Conservation (phyloP, 2,329 filamentous ascomycete genomes). For the Rhynchosporium agropyri region DNA sequence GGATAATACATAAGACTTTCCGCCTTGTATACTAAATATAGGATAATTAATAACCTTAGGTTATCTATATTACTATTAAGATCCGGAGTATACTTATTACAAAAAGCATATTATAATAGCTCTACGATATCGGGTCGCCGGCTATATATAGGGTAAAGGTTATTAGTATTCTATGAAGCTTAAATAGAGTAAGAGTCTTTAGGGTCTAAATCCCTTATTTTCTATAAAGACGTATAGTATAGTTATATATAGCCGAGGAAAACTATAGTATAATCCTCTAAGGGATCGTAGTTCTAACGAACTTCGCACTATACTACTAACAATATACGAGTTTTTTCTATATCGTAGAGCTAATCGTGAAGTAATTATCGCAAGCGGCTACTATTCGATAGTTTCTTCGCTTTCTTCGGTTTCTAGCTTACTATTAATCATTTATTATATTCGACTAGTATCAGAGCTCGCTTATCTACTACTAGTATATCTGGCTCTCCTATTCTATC, state of each 20-base stretch:
- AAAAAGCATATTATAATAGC: slow-evolving; percentile 28
- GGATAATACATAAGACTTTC: slow-evolving; percentile 25
- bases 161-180: slow-evolving; percentile 29
- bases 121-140: slow-evolving; percentile 25
- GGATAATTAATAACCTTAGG: slow-evolving; percentile 29
- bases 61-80: slow-evolving; percentile 25
- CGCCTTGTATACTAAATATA: slow-evolving; percentile 27
- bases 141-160: slow-evolving; percentile 23
- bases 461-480: slow-evolving; percentile 10
- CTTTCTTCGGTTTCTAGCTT: slow-evolving; percentile 19
- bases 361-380: slow-evolving; percentile 24
- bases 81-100: slow-evolving; percentile 29
- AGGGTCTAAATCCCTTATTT: slow-evolving; percentile 29
- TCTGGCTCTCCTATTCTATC: slow-evolving; percentile 14
- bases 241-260: slow-evolving; percentile 30
- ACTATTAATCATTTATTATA: not conserved
- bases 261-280: slow-evolving; percentile 29
- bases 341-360: slow-evolving; percentile 19
- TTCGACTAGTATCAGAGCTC: slow-evolving; percentile 9
- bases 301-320: slow-evolving; percentile 26
- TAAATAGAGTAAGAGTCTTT: slow-evolving; percentile 28
- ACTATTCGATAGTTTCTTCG: slow-evolving; percentile 23
- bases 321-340: slow-evolving; percentile 19
- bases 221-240: slow-evolving; percentile 33
- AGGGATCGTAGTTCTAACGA: slow-evolving; percentile 27